These are phyloP conservation scores for Rugosomyces carneus DNA, from an alignment of 1,284 basidiomycete species.

Conservation along the genomic window DNA sequence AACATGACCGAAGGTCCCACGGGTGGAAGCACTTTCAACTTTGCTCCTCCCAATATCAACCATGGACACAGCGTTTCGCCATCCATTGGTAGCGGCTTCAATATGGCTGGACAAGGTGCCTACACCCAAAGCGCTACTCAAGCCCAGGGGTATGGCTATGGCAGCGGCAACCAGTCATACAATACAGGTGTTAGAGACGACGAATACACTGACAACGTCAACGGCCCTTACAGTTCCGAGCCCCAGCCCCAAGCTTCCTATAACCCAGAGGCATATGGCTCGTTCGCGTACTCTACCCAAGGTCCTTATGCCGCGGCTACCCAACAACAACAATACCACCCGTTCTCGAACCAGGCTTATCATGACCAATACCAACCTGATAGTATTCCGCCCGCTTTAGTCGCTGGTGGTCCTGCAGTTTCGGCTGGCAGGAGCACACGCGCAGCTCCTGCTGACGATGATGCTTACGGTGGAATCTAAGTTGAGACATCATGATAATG, in stretches of 20 bases:
- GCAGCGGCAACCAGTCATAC: too few relatives aligned
- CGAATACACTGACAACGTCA: conserved; percentile 22
- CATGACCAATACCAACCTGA: conserved; percentile 12
- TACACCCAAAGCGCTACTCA: conserved; percentile 23
- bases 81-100: conserved; percentile 29
- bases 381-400: conserved; percentile 12
- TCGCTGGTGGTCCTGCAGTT: conserved; percentile 16
- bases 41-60: conserved; percentile 26
- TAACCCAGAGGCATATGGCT: conserved; percentile 35
- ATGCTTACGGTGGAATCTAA: conserved; percentile 21
- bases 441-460: conserved; percentile 13
- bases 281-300: conserved; percentile 24
- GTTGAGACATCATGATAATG: conserved; percentile 1
- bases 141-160: conserved; percentile 35
- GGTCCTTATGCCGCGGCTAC: conserved; percentile 5
- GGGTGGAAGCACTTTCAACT: conserved; percentile 23
- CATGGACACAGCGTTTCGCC: conserved; percentile 27
- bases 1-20: conserved; percentile 13
- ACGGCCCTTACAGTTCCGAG: conserved; percentile 32
- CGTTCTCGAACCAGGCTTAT: conserved; percentile 12
- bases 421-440: conserved; percentile 14
- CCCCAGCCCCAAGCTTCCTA: conserved; percentile 30
- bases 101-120: conserved; percentile 32
- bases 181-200: conserved; percentile 18
- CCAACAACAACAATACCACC: conserved; percentile 10